Conservation (phyloP, 2,329 filamentous ascomycete genomes). For the Exophiala sp. region DNA sequence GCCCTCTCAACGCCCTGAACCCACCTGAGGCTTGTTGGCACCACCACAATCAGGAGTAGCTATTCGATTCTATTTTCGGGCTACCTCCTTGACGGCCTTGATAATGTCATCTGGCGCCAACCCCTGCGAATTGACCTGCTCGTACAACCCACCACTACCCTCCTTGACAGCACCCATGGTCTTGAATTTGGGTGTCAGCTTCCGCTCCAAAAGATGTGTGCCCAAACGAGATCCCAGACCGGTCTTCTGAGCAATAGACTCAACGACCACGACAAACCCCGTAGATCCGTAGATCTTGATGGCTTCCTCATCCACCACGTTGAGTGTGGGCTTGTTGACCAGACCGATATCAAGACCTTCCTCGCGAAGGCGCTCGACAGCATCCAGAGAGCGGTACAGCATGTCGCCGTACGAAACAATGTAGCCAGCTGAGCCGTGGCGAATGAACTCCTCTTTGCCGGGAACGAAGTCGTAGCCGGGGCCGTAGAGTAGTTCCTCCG, state of each 20-base stretch:
- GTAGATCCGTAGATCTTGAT: constrained; percentile 35
- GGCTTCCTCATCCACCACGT: constrained; percentile 37
- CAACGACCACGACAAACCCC: constrained; percentile 37
- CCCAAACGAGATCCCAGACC: constrained; percentile 37
- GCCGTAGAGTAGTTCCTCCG: constrained; percentile 35
- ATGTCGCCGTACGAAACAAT: constrained; percentile 38
- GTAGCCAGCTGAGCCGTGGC: constrained; percentile 36
- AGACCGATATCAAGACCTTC: constrained; percentile 37
- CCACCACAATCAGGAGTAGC: too few relatives aligned
- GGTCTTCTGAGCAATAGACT: constrained; percentile 39
- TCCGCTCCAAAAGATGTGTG: constrained; percentile 35
- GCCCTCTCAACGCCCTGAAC: too few relatives aligned
- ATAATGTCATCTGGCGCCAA: constrained; percentile 35
- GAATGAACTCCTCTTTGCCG: constrained; percentile 38
- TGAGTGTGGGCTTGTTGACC: constrained; percentile 39
- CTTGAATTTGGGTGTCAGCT: constrained; percentile 36
- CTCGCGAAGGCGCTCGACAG: constrained; percentile 36
- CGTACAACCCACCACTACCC: constrained; percentile 36
- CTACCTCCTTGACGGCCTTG: constrained; percentile 25
- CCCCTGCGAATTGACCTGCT: constrained; percentile 38
- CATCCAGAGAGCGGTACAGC: constrained; percentile 39
- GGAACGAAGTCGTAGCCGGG: constrained; percentile 36
- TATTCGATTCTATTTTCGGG: too few relatives aligned
- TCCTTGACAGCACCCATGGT: constrained; percentile 37
- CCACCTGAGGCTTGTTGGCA: too few relatives aligned